Conservation (phyloP, 805 yeast genomes). For the Tetrapisispora fleetii region DNA sequence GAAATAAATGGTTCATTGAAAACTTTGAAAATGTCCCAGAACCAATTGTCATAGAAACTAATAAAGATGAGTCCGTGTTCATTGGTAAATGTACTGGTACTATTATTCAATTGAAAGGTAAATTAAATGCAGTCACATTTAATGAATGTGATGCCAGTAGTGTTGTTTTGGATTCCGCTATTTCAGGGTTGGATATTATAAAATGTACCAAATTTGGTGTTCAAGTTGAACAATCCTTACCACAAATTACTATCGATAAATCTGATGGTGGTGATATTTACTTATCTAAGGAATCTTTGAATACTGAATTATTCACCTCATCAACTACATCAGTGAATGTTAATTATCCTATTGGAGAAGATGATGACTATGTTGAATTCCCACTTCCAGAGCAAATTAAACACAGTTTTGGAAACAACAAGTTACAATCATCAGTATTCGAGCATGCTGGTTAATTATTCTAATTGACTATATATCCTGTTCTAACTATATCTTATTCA, state of each 20-base stretch:
- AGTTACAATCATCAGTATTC: slow-evolving; percentile 59
- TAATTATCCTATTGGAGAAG: slow-evolving; percentile 64
- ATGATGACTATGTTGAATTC: slow-evolving; percentile 65
- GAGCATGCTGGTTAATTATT: slow-evolving; percentile 61
- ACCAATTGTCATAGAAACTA: slow-evolving; percentile 60
- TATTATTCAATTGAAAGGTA: slow-evolving; percentile 79
- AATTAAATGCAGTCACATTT: slow-evolving; percentile 78
- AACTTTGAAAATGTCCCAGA: slow-evolving; percentile 54
- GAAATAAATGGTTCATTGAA: slow-evolving; percentile 83
- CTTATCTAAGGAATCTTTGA: slow-evolving; percentile 60
- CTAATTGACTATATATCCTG: no score
- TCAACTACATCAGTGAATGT: slow-evolving; percentile 79
- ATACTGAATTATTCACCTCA: slow-evolving; percentile 72
- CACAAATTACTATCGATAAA: slow-evolving; percentile 80
- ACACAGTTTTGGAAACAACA: slow-evolving; percentile 56
- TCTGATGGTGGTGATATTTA: slow-evolving; percentile 79
- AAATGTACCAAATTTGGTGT: slow-evolving; percentile 73
- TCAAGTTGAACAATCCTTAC: slow-evolving; percentile 74
- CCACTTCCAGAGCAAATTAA: slow-evolving; percentile 89
- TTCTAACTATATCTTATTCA: not conserved
- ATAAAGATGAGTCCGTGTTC: slow-evolving; percentile 79
- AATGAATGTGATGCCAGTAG: slow-evolving; percentile 65
- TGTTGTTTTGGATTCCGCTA: slow-evolving; percentile 71
- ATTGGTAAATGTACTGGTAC: slow-evolving; percentile 70
- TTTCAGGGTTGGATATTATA: slow-evolving; percentile 81